Evolutionary conservation across 257 asterid genomes (phyloP).

Genomic region (Echium plantagineum): DNA sequence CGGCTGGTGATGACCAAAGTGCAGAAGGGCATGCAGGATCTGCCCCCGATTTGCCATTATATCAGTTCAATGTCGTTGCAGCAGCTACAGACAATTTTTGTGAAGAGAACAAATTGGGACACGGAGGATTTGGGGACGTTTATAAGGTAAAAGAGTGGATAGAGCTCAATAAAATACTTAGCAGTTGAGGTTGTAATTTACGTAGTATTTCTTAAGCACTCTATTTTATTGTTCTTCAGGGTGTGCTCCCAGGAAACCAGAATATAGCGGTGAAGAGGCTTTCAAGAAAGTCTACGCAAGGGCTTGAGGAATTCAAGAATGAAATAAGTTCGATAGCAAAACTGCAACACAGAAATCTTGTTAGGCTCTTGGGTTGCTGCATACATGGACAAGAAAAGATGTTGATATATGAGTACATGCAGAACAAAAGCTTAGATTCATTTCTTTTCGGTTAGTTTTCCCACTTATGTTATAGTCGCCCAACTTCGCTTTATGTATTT

Average conservation of each 20-base stretch:
- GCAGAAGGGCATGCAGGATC: constrained; percentile 42
- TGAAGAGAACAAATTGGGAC: constrained; percentile 56
- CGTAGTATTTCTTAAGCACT: not conserved
- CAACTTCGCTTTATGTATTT: not conserved
- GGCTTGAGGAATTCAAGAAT: constrained; percentile 71
- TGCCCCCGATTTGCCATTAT: constrained; percentile 45
- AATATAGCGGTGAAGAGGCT: constrained; percentile 80
- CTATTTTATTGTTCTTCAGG: constrained; percentile 28
- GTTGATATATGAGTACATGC: constrained; percentile 52
- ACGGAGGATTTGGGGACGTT: constrained; percentile 87
- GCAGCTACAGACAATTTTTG: constrained; percentile 60
- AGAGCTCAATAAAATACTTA: too few relatives aligned
- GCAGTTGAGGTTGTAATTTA: too few relatives aligned
- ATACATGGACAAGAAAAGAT: constrained; percentile 2
- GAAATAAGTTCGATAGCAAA: constrained; percentile 23
- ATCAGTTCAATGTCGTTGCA: constrained; percentile 41
- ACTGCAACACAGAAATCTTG: constrained; percentile 4
- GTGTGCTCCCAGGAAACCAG: constrained; percentile 50
- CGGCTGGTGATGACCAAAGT: constrained; percentile 26
- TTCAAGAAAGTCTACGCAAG: constrained; percentile 68
- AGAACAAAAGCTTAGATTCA: constrained; percentile 74
- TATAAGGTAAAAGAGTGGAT: constrained; percentile 35
- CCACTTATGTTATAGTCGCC: not conserved
- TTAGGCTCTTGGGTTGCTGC: not conserved
- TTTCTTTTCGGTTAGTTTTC: constrained; percentile 52